Percentiles rank a stretch among this genome's conserved stretches.
These are phyloP conservation scores for Schwanniomyces pseudopolymorphus DNA, from an alignment of 805 yeast genomes.

Conservation along the genomic window DNA sequence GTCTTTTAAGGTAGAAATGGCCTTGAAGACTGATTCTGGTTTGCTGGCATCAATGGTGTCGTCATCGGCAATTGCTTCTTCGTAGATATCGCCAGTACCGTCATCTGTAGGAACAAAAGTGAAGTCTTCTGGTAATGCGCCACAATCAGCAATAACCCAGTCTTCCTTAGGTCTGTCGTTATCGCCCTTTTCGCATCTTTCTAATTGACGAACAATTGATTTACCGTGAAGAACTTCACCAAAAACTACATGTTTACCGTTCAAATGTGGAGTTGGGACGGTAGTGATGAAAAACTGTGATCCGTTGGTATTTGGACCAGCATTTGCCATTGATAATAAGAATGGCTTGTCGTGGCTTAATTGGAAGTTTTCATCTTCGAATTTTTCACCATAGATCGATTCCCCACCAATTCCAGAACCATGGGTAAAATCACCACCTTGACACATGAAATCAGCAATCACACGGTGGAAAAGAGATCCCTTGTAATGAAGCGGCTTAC, in stretches of 20 bases:
- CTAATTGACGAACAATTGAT: slow-evolving; percentile 75
- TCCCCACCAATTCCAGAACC: slow-evolving; percentile 45
- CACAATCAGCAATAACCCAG: slow-evolving; percentile 76
- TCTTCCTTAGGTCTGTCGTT: slow-evolving; percentile 71
- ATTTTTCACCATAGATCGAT: slow-evolving; percentile 49
- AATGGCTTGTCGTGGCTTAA: slow-evolving; percentile 80
- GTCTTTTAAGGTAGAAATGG: slow-evolving; percentile 64
- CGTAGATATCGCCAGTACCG: slow-evolving; percentile 83
- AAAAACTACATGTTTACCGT: slow-evolving; percentile 95
- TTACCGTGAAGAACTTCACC: slow-evolving; percentile 86
- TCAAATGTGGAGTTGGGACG: slow-evolving; percentile 88
- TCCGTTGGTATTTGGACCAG: slow-evolving; percentile 95
- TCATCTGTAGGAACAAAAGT: slow-evolving; percentile 57
- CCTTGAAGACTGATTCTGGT: slow-evolving; percentile 67
- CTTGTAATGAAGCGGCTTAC: slow-evolving; percentile 71
- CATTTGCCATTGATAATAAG: slow-evolving; percentile 93
- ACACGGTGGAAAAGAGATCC: slow-evolving; percentile 93
- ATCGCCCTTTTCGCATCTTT: slow-evolving; percentile 61
- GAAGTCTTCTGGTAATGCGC: slow-evolving; percentile 66
- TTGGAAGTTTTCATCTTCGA: slow-evolving; percentile 87
- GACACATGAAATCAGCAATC: slow-evolving; percentile 86
- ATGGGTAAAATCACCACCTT: slow-evolving; percentile 78
- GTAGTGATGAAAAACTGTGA: slow-evolving; percentile 95
- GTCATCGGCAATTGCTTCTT: slow-evolving; percentile 74
- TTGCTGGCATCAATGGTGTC: slow-evolving; percentile 56